These are phyloP conservation scores for Pseudogymnoascus sp. DNA, from an alignment of 2,329 filamentous ascomycete species.

Conservation along the genomic window DNA sequence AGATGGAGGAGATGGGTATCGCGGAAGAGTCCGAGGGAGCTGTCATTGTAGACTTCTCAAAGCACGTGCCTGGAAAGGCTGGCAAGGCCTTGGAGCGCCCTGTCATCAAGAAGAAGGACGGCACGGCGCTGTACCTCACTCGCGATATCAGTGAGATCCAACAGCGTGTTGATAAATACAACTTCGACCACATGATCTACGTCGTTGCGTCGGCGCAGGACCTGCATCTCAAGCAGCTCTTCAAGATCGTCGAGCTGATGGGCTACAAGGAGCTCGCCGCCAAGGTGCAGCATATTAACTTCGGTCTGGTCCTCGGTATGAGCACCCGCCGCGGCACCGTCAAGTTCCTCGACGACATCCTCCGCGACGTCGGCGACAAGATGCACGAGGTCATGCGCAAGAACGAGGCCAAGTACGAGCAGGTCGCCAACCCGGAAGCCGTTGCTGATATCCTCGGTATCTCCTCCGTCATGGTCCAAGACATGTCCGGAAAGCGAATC, in stretches of 20 bases:
- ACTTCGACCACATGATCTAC: slow-evolving; percentile 74
- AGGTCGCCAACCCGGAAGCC: slow-evolving; percentile 73
- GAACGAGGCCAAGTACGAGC: slow-evolving; percentile 82
- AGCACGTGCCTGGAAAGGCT: slow-evolving; percentile 56
- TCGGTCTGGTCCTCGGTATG: slow-evolving; percentile 64
- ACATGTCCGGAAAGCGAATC: slow-evolving; percentile 86
- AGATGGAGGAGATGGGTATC: slow-evolving; percentile 55
- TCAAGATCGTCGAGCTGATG: slow-evolving; percentile 68
- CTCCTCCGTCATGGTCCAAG: slow-evolving; percentile 93
- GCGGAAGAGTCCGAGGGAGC: slow-evolving; percentile 65
- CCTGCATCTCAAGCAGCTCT: slow-evolving; percentile 63
- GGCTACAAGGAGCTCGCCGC: slow-evolving; percentile 58
- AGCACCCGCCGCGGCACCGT: slow-evolving; percentile 65
- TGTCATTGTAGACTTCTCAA: slow-evolving; percentile 62
- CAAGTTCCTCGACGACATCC: slow-evolving; percentile 63
- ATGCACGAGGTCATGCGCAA: slow-evolving; percentile 97
- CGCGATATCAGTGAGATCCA: slow-evolving; percentile 69
- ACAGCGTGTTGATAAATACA: slow-evolving; percentile 52
- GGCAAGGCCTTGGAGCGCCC: slow-evolving; percentile 63
- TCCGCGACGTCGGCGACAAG: slow-evolving; percentile 75
- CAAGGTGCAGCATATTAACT: slow-evolving; percentile 67
- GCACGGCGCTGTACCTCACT: slow-evolving; percentile 69
- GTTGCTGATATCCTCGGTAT: slow-evolving; percentile 87
- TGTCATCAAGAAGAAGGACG: slow-evolving; percentile 64
- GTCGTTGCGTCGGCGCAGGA: slow-evolving; percentile 67